Base-by-base conservation (phyloP, 352 stramenopile species). In the Plasmopara halstedii region DNA sequence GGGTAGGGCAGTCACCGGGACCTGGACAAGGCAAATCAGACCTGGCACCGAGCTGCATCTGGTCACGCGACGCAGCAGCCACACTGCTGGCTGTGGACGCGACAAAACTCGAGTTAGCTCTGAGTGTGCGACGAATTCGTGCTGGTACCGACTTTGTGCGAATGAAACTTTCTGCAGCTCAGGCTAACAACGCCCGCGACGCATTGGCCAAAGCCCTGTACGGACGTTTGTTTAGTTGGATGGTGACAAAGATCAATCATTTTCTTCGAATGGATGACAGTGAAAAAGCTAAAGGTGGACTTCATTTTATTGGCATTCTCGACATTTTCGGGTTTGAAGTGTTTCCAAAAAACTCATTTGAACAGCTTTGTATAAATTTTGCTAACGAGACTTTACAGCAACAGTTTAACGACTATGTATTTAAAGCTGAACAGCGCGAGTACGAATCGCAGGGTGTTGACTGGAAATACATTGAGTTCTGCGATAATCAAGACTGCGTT, bases 261-360 rank as follows among this genome's bases (percentile, higher is more conserved):
- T 86, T 88, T 34, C 52, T 90, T 33, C 77, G 78, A 34, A 81
- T 84, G 65, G 79, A 94, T 46, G 81, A 91, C 48, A 70, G 67
- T 26, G 65, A 87, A 43, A 84, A 73, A 46, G 58, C 64, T 3
- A 77, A 80, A 42, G 67, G 72, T 20, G 56, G 59, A 9, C 52
- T 70, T 29, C 73, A 84, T 31, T 93, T 86, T 50, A 95, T 96
- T 26, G 87, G 85, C 6, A 87, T 96, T 40, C 62, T 96, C 2
- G 87, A 96, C 64, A 95, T 96, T 48, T 96, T 96, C 56, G 87
- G 87, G 26, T 96, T 96, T 35, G 87, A 96, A 42, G 77, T 89
- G n/a, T 95, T 96, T 47, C 71, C 79, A 15, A 68, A 86, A 50
- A 96, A 96, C 53, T 91, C 75, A 42, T 95, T 94, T 50, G 84